These are phyloP conservation scores for Apiospora koreana DNA, from an alignment of 2,329 filamentous ascomycete genomes.

Conservation along the genomic window DNA sequence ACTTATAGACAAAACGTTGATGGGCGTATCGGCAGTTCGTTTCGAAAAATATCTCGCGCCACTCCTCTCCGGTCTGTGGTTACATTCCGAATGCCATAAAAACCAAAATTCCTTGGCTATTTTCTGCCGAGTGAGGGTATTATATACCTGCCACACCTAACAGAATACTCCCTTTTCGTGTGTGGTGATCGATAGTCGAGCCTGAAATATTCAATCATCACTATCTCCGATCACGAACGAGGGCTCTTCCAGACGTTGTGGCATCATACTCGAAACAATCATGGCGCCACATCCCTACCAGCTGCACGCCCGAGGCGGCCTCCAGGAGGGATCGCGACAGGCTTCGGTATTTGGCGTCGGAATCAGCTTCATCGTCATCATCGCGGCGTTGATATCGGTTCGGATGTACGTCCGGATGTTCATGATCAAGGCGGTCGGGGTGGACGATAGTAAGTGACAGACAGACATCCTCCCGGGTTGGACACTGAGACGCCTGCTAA, in stretches of 20 bases:
- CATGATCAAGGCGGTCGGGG: constrained; percentile 15
- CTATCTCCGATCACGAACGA: not conserved
- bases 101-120: not conserved
- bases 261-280: not conserved
- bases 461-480: not conserved
- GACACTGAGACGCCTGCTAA: not conserved
- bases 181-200: too few species aligned
- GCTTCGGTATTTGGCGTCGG: constrained; percentile 14
- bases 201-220: too few species aligned
- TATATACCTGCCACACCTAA: not conserved
- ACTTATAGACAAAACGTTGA: not conserved
- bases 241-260: too few species aligned
- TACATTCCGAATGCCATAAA: not conserved
- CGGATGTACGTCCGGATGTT: constrained; percentile 15
- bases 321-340: constrained; percentile 11
- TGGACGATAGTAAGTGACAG: constrained; percentile 14
- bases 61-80: not conserved
- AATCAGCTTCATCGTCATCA: constrained; percentile 14
- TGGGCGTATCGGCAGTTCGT: not conserved
- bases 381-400: constrained; percentile 9
- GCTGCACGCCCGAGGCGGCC: not conserved
- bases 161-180: not conserved
- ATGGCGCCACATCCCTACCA: not conserved
- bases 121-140: not conserved
- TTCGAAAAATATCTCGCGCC: not conserved